Evolutionary conservation across 2,329 filamentous ascomycete species (phyloP), one percentile per base, ranked within the genome.

Genomic region (Aspergillus niger): DNA sequence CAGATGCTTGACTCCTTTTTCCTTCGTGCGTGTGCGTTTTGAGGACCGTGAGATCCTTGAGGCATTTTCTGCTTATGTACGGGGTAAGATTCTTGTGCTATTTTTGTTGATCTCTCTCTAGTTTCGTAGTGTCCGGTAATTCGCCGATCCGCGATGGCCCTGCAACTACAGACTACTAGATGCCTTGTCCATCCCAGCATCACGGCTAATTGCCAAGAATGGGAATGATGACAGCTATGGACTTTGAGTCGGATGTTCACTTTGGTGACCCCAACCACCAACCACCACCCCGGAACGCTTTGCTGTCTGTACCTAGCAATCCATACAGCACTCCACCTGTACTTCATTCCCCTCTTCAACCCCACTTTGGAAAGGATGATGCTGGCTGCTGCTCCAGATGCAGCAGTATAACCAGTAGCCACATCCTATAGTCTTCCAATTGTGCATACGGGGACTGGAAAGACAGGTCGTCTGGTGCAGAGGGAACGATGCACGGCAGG

Each of bases 1-100:
- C 47, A 50, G 26, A 11, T 28, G 26, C 44, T 57, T 49, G 20
- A 38, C 47, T 26, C 17, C 22, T 50, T 50, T 22, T 22, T 32
- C 47, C 47, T 50, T n/a, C 28, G 24, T 20, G 26, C 47, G 47
- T 30, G n/a, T 50, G 47, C n/a, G 15, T 17, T 28, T 10, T 15
- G 32, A 50, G 26, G 47, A 15, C 47, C 47, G 26, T 50, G 47
- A 17, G 28, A 50, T 50, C 26, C 26, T 50, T 50, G 47, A 50
- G 47, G 47, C 47, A 50, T 50, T 50, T 50, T 50, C 28, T 50
- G 47, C 26, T 44, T 44, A 24, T 44, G 20, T 44, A 44, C 47
- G 26, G 26, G 26, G 47, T 50, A 28, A 17, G 47, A 50, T 50
- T 15, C 47, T 30, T 26, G 26, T 50, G 26, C 47, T 50, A 50